phyloP scores from a whole-genome alignment of 1,284 basidiomycete genomes.

The Sporisorium reilianum region DNA sequence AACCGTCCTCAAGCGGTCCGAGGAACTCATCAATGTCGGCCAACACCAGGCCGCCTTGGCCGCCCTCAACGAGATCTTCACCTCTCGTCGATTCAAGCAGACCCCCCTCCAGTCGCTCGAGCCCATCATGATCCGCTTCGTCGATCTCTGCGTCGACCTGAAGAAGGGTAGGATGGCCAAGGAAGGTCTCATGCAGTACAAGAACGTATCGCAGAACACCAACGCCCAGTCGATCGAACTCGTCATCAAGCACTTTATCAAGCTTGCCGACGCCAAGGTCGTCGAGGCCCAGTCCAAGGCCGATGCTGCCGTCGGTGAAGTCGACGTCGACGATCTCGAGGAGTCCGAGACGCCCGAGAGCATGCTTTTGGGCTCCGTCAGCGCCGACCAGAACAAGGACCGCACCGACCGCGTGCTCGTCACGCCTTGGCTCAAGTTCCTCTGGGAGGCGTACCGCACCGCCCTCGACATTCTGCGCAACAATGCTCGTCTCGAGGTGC shows the following conservation, averaged over 20 bases:
- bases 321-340: conserved; percentile 71
- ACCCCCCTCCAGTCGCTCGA: conserved; percentile 90
- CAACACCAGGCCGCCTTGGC: conserved; percentile 89
- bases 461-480: conserved; percentile 97
- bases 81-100: conserved; percentile 91
- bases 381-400: conserved; percentile 91
- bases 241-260: conserved; percentile 90
- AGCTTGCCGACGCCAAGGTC: conserved; percentile 83
- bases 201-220: conserved; percentile 82
- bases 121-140: conserved; percentile 88
- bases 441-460: conserved; percentile 98
- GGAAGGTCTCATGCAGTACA: conserved; percentile 87
- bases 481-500: conserved; percentile 90
- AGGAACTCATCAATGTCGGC: conserved; percentile 89
- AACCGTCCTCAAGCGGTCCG: conserved; percentile 87
- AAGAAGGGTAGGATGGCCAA: conserved; percentile 93
- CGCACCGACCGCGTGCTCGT: conserved; percentile 94
- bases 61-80: conserved; percentile 90
- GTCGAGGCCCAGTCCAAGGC: conserved; percentile 66
- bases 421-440: conserved; percentile 96
- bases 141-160: conserved; percentile 96
- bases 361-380: conserved; percentile 87
- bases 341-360: conserved; percentile 89
- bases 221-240: conserved; percentile 91
- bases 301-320: conserved; percentile 66